phyloP scores from a whole-genome alignment of 306 rosid species.

The Fragaria iinumae region DNA sequence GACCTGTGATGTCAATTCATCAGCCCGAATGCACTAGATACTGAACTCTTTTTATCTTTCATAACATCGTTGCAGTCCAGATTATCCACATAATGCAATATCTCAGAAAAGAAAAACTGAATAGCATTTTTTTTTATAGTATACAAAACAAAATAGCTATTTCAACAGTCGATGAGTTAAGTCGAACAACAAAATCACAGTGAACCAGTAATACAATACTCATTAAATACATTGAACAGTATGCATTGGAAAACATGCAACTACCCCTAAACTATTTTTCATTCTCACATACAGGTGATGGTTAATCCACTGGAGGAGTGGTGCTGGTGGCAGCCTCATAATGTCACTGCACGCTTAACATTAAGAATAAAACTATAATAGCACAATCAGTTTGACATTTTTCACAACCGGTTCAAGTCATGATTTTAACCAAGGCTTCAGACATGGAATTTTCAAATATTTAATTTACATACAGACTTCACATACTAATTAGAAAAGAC shows the following conservation, averaged over 20 bases:
- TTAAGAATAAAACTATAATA: not conserved
- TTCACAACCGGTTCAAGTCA: not conserved
- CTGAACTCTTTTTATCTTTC: not conserved
- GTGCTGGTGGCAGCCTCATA: not conserved
- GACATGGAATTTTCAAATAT: not conserved
- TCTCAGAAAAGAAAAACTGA: not conserved
- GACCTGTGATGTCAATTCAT: slow-evolving; percentile 47
- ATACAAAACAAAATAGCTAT: not conserved
- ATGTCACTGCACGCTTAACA: not conserved
- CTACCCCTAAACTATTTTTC: not conserved
- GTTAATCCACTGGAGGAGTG: not conserved
- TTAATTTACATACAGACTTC: not conserved
- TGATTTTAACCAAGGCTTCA: not conserved
- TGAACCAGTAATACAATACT: not conserved
- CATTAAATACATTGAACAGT: not conserved
- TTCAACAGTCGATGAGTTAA: not conserved
- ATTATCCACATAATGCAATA: not conserved
- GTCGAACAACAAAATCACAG: not conserved
- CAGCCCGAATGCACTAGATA: slow-evolving; percentile 18
- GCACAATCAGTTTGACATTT: not conserved
- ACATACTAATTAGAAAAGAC: not conserved
- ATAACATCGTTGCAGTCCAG: not conserved
- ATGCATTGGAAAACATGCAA: not conserved
- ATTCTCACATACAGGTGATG: not conserved
- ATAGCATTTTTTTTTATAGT: not conserved